A percentile compares a stretch with the other conserved stretches of the same genome.
These are phyloP conservation scores for Macrophomina pseudophaseolina DNA, from an alignment of 2,329 filamentous ascomycete genomes.

Conservation along the genomic window DNA sequence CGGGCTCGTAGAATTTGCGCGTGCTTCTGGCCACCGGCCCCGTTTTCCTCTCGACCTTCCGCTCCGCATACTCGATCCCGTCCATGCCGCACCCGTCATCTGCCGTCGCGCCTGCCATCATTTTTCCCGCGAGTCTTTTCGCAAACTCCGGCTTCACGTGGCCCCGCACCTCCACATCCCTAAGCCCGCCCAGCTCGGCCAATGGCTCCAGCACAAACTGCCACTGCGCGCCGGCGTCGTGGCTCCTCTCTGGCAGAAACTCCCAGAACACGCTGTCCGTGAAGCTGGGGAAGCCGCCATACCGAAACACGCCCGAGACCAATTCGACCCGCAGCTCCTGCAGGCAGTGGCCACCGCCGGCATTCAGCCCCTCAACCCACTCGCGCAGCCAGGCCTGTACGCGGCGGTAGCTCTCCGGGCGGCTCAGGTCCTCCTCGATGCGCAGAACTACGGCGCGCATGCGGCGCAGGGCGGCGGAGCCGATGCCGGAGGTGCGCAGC, in stretches of 20 bases:
- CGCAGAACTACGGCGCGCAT: slow-evolving; percentile 15
- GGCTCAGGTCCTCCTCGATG: slow-evolving; percentile 22
- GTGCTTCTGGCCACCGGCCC: slow-evolving; percentile 1
- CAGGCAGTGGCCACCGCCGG: not conserved
- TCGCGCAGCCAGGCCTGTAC: slow-evolving; percentile 24
- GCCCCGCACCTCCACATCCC: slow-evolving; percentile 14
- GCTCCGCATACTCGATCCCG: slow-evolving; percentile 1
- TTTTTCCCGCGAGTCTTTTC: slow-evolving; percentile 4
- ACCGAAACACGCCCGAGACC: slow-evolving; percentile 13
- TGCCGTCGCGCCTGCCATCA: not conserved
- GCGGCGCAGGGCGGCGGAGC: slow-evolving; percentile 10
- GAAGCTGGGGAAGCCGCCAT: slow-evolving; percentile 12
- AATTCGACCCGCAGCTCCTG: slow-evolving; percentile 18
- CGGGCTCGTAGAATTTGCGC: slow-evolving; percentile 27
- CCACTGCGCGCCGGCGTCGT: not conserved
- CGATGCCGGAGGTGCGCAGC: slow-evolving; percentile 1
- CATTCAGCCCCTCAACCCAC: not conserved
- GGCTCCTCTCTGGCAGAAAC: slow-evolving; percentile 6
- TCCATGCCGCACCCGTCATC: not conserved
- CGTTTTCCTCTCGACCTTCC: slow-evolving; percentile 5
- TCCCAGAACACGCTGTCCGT: slow-evolving; percentile 17
- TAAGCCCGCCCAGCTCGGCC: slow-evolving; percentile 14
- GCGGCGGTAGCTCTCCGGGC: slow-evolving; percentile 21
- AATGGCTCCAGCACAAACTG: slow-evolving; percentile 29
- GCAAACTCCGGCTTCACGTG: slow-evolving; percentile 19